Evolutionary conservation across 192 early-diverging fungal genomes (phyloP).

Genomic region (Entomortierella beljakovae): DNA sequence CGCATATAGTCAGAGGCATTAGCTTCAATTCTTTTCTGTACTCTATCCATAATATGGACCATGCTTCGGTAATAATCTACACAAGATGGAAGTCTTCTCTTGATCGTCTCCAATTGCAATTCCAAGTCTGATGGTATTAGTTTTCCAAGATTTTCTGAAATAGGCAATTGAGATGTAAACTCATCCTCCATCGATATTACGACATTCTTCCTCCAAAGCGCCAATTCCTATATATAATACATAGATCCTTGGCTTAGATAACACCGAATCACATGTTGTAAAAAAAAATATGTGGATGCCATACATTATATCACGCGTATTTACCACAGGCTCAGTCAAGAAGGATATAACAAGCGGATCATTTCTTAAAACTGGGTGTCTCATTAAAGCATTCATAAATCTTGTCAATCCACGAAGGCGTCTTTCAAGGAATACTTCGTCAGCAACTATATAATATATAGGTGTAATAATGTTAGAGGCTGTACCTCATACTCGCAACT

Average conservation of each 20-base stretch:
- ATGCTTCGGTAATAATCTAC: conserved; percentile 69
- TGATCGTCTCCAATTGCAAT: conserved; percentile 58
- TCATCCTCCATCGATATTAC: conserved; percentile 68
- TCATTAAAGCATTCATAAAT: conserved; percentile 78
- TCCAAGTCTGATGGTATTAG: conserved; percentile 60
- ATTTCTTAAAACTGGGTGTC: conserved; percentile 75
- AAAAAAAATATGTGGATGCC: too few relatives aligned
- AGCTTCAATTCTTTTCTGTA: conserved; percentile 69
- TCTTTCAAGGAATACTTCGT: conserved; percentile 78
- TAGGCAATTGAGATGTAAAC: conserved; percentile 40
- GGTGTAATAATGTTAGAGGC: too few relatives aligned
- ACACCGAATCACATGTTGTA: too few relatives aligned
- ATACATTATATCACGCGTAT: not conserved
- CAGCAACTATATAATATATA: conserved; percentile 45
- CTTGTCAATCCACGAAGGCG: conserved; percentile 74
- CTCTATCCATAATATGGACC: conserved; percentile 70
- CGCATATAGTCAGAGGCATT: conserved; percentile 68
- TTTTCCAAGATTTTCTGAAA: conserved; percentile 23
- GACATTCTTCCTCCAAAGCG: conserved; percentile 65
- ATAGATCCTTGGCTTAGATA: not conserved
- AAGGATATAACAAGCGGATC: conserved; percentile 73
- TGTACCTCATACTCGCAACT: too few relatives aligned
- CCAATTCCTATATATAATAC: conserved; percentile 64
- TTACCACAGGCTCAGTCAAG: conserved; percentile 72
- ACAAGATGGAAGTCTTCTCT: conserved; percentile 52